Percentiles rank a stretch among this genome's conserved stretches.
Evolutionary conservation across 805 yeast genomes (phyloP).

Genomic region (Yamadazyma kitorensis): DNA sequence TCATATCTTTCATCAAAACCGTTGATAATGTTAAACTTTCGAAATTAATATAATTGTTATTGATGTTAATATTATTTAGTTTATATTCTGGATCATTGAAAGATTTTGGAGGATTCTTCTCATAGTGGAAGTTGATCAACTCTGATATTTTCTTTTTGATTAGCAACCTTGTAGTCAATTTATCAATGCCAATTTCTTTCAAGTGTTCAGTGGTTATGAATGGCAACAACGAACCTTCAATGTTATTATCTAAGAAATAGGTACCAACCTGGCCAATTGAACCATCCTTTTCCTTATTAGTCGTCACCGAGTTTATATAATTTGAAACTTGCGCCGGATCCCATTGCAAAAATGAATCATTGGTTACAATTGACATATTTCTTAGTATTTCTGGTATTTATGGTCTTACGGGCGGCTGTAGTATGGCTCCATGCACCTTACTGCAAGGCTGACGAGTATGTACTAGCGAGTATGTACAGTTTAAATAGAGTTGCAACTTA

Average conservation of each 20-base stretch:
- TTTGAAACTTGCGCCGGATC: conserved; percentile 45
- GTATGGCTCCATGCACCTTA: too few relatives aligned
- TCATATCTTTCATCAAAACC: conserved; percentile 34
- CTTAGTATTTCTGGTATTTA: too few relatives aligned
- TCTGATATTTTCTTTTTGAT: conserved; percentile 60
- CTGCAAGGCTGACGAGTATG: too few relatives aligned
- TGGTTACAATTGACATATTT: conserved; percentile 9
- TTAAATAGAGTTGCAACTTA: too few relatives aligned
- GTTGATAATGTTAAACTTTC: conserved; percentile 38
- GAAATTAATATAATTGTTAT: conserved; percentile 32
- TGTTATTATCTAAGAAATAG: conserved; percentile 53
- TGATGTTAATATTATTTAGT: conserved; percentile 30
- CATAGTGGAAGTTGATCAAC: conserved; percentile 40
- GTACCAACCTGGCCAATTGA: too few relatives aligned
- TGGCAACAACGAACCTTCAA: conserved; percentile 71
- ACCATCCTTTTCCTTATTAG: conserved; percentile 17
- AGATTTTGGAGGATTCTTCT: conserved; percentile 21
- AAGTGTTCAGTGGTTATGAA: conserved; percentile 69
- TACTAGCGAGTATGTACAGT: too few relatives aligned
- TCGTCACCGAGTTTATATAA: conserved; percentile 24
- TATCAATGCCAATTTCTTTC: conserved; percentile 62
- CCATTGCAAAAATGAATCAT: conserved; percentile 41
- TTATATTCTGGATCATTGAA: conserved; percentile 27
- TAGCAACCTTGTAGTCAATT: conserved; percentile 53
- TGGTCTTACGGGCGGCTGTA: too few relatives aligned